Evolutionary conservation across 306 rosid species (phyloP), one percentile per base, ranked within the genome.

Genomic region (Hippophae rhamnoides): DNA sequence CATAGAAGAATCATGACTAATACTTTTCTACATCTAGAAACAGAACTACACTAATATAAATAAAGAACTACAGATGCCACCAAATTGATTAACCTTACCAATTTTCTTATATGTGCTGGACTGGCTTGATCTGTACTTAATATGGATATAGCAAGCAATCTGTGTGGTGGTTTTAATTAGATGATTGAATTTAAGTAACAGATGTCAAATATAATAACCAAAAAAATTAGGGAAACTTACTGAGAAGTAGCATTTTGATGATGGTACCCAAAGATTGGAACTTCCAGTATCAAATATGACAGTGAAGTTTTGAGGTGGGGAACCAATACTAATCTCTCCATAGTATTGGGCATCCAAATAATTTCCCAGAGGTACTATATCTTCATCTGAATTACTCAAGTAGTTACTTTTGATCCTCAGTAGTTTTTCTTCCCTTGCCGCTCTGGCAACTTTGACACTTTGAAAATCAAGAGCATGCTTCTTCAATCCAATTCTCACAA

Each of bases 251-350:
- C 96, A 88, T 69, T 82, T 80, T 44, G 94, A 71, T 25, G 96
- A 85, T 60, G 94, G 96, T 73, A 88, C 87, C 94, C 94, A 88
- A 10, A 88, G 86, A 74, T 88, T 88, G 68, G 96, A 84, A 71
- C 90, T 88, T 11, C 90, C 96, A 1, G 90, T 83, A 72, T 89
- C 97, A 69, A 89, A 89, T 71, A 89, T 79, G 72, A 89, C 92
- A 58, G 78, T 58, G 76, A 89, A 89, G 27, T 70, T 83, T 66
- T 89, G 97, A 42, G 89, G 85, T 10, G 97, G 97, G 5, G 97
- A 75, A 66, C 95, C 97, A 64, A 89, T 81, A 62, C 92, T 82
- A 70, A 89, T 89, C 82, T 83, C 95, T 66, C 97, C 97, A 66
- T 54, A 85, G 70, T 89, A 89, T 52, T 89, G 95, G n/a, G 97